Conservation (phyloP, 2,329 filamentous ascomycete species). For the Orbilia blumenaviensis region DNA sequence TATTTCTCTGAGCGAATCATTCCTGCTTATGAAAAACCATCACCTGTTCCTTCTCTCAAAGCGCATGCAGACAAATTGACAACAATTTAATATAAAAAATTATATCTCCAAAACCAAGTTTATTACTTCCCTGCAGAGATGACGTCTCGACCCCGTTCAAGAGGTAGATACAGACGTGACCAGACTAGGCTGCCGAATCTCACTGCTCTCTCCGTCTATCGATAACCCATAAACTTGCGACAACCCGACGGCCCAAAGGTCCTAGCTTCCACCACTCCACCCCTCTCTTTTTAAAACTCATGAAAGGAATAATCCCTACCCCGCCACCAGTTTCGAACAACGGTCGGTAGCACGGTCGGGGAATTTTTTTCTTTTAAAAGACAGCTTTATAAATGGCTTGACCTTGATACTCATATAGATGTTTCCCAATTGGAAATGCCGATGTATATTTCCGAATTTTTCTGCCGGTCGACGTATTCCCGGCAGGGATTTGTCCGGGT, state of each 20-base stretch:
- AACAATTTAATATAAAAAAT: not conserved
- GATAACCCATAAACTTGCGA: not conserved
- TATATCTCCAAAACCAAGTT: not conserved
- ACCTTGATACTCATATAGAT: not conserved
- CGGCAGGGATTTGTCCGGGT: not conserved
- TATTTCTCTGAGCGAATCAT: not conserved
- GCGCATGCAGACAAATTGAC: not conserved
- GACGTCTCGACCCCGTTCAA: too few relatives aligned
- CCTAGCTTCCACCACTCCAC: constrained; percentile 15
- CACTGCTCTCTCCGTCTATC: not conserved
- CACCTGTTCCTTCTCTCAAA: not conserved
- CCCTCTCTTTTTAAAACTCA: not conserved
- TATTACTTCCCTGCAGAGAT: not conserved
- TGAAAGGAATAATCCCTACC: not conserved
- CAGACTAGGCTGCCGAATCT: not conserved
- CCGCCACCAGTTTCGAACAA: not conserved
- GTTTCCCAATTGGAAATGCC: not conserved
- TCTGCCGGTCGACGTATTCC: not conserved
- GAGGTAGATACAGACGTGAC: too few relatives aligned
- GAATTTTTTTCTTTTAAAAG: too few relatives aligned
- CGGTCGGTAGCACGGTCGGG: too few relatives aligned
- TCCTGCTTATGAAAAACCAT: too few relatives aligned
- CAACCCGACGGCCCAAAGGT: constrained; percentile 24
- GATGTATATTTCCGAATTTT: not conserved
- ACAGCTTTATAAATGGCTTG: not conserved